Base-by-base conservation (phyloP, 345 rosid species). In the Populus tremula region DNA sequence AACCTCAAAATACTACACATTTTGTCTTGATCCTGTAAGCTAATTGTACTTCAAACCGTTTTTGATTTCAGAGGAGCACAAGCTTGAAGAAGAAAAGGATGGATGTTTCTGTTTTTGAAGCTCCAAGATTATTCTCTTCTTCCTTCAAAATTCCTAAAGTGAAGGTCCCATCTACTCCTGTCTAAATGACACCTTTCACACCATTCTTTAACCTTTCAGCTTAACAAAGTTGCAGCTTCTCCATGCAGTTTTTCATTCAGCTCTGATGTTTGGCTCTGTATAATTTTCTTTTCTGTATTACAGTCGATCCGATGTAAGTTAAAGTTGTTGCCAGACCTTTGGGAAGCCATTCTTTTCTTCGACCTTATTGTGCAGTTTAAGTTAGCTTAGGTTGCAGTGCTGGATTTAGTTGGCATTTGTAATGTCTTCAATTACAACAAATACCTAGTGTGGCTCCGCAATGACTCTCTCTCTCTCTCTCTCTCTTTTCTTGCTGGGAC, bases 81-180 rank as follows among this genome's bases (percentile, higher is more conserved):
- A 71, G 80, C 79, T 86, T 75, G 5, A 94, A 96, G 88, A 92
- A 97, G 79, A 91, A 88, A 88, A 82, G 31, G 8, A 82, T 13
- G 72, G 88, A 83, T 21, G 73, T 23, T 43, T 41, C 75, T 21
- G 75, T 39, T 64, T 67, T 71, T 39, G 91, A 89, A 56, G 85
- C 88, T 67, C 97, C 95, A 33, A 92, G 79, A 80, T 75, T 91
- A 86, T 94, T 94, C 86, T 76, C 90, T 21, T 84, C 94, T 39
- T 18, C 84, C 17, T 96, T 93, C 80, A 91, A 88, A 84, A 86
- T 94, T 68, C 97, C 98, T 77, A 94, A 90, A 84, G 85, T 92
- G 86, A 94, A 94, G 91, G 67, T 75, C 69, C 76, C 88, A 45
- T 62, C 87, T 70, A 67, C 84, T 25, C 62, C 31, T 62, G 43